Evolutionary conservation across 192 early-diverging fungal genomes (phyloP).

Genomic region (Backusella morwellensis): DNA sequence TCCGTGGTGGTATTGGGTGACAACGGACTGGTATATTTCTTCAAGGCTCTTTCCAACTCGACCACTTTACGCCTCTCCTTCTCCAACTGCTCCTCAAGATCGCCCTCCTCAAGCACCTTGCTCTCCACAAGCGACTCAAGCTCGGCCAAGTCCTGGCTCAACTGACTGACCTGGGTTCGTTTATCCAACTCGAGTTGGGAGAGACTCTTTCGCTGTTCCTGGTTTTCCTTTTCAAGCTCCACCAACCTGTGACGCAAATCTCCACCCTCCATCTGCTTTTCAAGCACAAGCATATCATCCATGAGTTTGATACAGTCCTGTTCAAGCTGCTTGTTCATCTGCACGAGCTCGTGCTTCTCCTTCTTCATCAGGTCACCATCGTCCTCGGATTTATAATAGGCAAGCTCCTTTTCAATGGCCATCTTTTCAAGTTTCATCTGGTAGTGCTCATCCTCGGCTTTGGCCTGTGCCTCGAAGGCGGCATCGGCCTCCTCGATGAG

Average conservation of each 20-base stretch:
- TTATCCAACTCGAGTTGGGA: constrained; percentile 60
- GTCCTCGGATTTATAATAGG: background rate
- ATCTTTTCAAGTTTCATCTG: constrained; percentile 15
- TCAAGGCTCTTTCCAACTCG: constrained; percentile 43
- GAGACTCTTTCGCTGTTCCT: constrained; percentile 47
- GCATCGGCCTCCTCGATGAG: constrained; percentile 29
- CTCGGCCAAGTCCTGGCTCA: constrained; percentile 64
- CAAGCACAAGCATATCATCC: constrained; percentile 70
- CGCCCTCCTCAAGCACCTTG: constrained; percentile 68
- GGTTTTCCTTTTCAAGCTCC: constrained; percentile 40
- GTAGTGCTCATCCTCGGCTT: constrained; percentile 19
- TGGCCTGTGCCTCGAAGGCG: constrained; percentile 17
- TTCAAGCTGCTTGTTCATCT: constrained; percentile 70
- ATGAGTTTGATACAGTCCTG: constrained; percentile 69
- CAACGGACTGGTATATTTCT: background rate
- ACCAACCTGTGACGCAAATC: background rate
- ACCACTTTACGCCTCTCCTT: constrained; percentile 39
- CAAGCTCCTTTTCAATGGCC: constrained; percentile 15
- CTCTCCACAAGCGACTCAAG: constrained; percentile 71
- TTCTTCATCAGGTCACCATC: constrained; percentile 50
- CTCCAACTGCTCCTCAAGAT: constrained; percentile 60
- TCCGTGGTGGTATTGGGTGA: background rate
- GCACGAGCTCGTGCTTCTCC: constrained; percentile 52
- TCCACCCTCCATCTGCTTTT: constrained; percentile 34
- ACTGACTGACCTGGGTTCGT: constrained; percentile 51